Evolutionary conservation across 108 stramenopile species (phyloP).

Genomic region (Skeletonema grethae): DNA sequence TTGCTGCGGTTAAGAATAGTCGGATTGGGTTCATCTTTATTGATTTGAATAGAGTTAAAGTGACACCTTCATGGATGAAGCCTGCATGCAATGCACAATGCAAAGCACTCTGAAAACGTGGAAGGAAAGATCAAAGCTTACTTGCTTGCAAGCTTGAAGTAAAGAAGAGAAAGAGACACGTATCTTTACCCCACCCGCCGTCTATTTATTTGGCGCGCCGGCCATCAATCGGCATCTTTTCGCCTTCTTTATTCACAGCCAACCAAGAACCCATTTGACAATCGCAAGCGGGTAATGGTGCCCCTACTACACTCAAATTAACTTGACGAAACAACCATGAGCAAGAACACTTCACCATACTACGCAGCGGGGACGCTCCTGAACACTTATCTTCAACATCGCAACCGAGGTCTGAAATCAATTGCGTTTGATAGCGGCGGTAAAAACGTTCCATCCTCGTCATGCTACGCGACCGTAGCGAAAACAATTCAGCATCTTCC

Average conservation of each 20-base stretch:
- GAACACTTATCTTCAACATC: constrained; percentile 28
- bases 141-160: too few species aligned
- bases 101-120: too few species aligned
- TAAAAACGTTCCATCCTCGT: constrained; percentile 34
- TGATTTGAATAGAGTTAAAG: background rate
- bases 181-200: background rate
- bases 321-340: constrained; percentile 5
- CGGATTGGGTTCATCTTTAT: constrained; percentile 23
- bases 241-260: too few species aligned
- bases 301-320: too few species aligned
- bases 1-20: constrained; percentile 17
- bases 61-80: background rate
- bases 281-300: too few species aligned
- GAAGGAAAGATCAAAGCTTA: too few species aligned
- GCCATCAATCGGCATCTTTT: too few species aligned
- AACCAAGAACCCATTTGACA: too few species aligned
- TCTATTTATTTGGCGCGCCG: too few species aligned
- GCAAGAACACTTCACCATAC: constrained; percentile 41
- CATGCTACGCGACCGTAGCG: constrained; percentile 49
- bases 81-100: too few species aligned
- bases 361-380: constrained; percentile 36
- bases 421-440: constrained; percentile 31
- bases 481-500: constrained; percentile 49
- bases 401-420: constrained; percentile 41
- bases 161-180: too few species aligned